Base-by-base conservation (phyloP, 1,139 yeast species). In the Diutina ranongensis region DNA sequence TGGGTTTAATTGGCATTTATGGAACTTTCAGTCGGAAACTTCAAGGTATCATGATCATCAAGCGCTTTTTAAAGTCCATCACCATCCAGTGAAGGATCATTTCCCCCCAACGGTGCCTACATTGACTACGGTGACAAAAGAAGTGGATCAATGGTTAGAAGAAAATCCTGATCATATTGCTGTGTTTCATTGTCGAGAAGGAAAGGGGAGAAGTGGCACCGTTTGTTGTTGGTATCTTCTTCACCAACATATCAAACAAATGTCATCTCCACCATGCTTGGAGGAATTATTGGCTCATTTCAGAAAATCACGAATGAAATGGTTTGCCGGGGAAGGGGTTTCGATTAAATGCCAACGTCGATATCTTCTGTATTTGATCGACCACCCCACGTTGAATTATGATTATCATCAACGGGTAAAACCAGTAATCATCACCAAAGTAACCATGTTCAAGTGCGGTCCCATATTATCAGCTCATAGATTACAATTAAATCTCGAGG, bases 161-260 rank as follows among this genome's bases (percentile, higher is more conserved):
- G 4, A 3, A 10, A 22, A 35, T 25, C n/a, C n/a, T 3, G 25
- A 25, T n/a, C 12, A 25, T 25, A 25, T 38, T 13, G 42, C 42
- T 3, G 20, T 38, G 4, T 15, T 38, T 7, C 42, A 38, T 15
- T 38, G 42, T 38, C 32, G 32, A n/a, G 42, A 38, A 12, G 42
- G 42, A 12, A 38, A 38, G 15, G 42, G 42, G n/a, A n/a, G 42
- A n/a, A 38, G 42, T 16, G 42, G 42, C 7, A 38, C 42, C 4
- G 28, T 38, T 3, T 38, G 42, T 15, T 38, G 42, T 38, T 38
- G 42, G 42, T 38, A 38, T n/a, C 25, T 38, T 13, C 21, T 38
- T 25, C 42, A 38, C 31, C 18, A 38, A 8, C 13, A 25, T 9
- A 3, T 12, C 15, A 9, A 7, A 9, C 18, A 8, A 19, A 10